Evolutionary conservation across 495 filamentous ascomycete species (phyloP).

Genomic region (Penicillium longicatenatum): DNA sequence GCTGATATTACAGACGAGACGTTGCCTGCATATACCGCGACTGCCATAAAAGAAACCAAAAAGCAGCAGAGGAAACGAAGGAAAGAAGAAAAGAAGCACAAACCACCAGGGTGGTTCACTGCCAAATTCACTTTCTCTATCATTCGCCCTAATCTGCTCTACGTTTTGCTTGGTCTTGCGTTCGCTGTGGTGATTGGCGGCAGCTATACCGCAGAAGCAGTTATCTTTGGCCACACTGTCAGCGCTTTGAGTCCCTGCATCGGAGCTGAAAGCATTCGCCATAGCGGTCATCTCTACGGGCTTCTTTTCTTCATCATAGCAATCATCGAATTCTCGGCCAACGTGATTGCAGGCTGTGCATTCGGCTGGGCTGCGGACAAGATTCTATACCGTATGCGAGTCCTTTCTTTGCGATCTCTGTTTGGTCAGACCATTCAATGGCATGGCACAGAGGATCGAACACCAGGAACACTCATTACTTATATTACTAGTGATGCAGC

Average conservation of each 20-base stretch:
- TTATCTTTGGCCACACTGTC: slow-evolving; percentile 53
- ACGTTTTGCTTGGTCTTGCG: slow-evolving; percentile 35
- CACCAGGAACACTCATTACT: slow-evolving; percentile 44
- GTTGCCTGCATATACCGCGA: neutral
- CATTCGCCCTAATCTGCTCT: slow-evolving; percentile 34
- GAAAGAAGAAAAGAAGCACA: slow-evolving; percentile 19
- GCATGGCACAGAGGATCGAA: slow-evolving; percentile 49
- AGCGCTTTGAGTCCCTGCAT: slow-evolving; percentile 44
- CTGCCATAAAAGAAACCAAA: slow-evolving; percentile 1
- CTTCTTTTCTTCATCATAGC: slow-evolving; percentile 58
- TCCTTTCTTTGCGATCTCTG: slow-evolving; percentile 51
- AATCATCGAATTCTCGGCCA: slow-evolving; percentile 52
- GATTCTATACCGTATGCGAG: slow-evolving; percentile 48
- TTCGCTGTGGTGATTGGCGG: slow-evolving; percentile 45
- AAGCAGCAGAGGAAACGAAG: slow-evolving; percentile 18
- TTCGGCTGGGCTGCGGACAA: slow-evolving; percentile 56
- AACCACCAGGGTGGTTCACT: slow-evolving; percentile 24
- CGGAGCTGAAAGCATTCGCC: slow-evolving; percentile 31
- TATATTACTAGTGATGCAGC: slow-evolving; percentile 52
- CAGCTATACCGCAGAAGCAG: slow-evolving; percentile 47
- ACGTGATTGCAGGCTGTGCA: slow-evolving; percentile 45
- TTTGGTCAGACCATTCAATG: slow-evolving; percentile 53
- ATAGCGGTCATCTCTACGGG: slow-evolving; percentile 49
- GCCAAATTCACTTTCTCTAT: slow-evolving; percentile 26
- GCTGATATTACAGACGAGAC: slow-evolving; percentile 20